Evolutionary conservation across 352 stramenopile species (phyloP), one percentile per base, ranked within the genome.

Genomic region (Phytophthora pinifolia): DNA sequence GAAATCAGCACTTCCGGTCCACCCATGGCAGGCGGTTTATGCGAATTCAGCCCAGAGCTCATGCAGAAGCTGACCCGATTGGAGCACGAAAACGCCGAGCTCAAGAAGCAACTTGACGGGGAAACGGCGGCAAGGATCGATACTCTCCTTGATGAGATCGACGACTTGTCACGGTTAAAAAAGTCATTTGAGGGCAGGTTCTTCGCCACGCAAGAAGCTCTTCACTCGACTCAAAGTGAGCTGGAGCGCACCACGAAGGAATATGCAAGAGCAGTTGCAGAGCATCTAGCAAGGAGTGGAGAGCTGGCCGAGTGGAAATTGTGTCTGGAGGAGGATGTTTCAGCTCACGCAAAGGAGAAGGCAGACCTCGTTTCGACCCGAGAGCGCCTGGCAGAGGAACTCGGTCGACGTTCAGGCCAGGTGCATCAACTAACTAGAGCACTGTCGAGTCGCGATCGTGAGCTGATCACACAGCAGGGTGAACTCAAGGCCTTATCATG

Each of bases 181-280:
- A 72, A 74, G 32, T 84, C 67, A 12, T 93, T 90, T 41, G 83
- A 90, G 52, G 42, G 36, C 0, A 86, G 85, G 48, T 91, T 86
- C 42, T 89, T 91, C 48, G 69, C 79, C 8, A 73, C 75, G 0
- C 54, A 62, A 14, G 51, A 76, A 12, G 4, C 29, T 12, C 54
- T 85, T 30, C 62, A 79, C 20, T 58, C 64, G 4, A 78, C 62
- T 30, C 46, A 58, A 20, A 36, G 35, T 14, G 43, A 72, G n/a
- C 35, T 74, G n/a, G 51, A 47, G 27, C 15, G 29, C 27, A 51
- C 42, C 2, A 52, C 62, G 7, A n/a, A 54, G 14, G 41, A 67
- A 12, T 49, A 70, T 1, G 32, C 58, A 18, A n/a, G 17, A 0
- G 49, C 32, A 22, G 27, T 39, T 33, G 35, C 33, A 22, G 47